phyloP scores from a whole-genome alignment of 352 stramenopile species.

The Globisporangium spinosum region DNA sequence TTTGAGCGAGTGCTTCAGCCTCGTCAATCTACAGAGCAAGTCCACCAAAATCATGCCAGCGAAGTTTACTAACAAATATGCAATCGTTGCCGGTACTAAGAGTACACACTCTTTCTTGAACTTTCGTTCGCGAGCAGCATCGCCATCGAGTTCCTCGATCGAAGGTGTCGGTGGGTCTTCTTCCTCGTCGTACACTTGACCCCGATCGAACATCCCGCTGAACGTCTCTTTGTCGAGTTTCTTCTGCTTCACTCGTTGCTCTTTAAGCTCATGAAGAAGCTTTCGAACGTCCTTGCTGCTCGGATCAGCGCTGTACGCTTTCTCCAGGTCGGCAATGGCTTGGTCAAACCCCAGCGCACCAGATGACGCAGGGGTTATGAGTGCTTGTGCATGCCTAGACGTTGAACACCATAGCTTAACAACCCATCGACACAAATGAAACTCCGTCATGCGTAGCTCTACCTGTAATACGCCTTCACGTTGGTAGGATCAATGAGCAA shows the following conservation, averaged over 20 bases:
- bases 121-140: slow-evolving; percentile 37
- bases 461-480: slow-evolving; percentile 83
- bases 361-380: slow-evolving; percentile 72
- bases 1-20: slow-evolving; percentile 57
- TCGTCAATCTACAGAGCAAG: slow-evolving; percentile 42
- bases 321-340: slow-evolving; percentile 67
- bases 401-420: neutral
- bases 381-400: slow-evolving; percentile 56
- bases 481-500: slow-evolving; percentile 55
- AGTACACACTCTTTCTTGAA: slow-evolving; percentile 47
- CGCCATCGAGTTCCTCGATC: slow-evolving; percentile 19
- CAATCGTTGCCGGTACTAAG: neutral
- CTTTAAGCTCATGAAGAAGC: slow-evolving; percentile 62
- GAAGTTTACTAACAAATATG: neutral
- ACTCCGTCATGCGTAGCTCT: neutral
- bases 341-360: slow-evolving; percentile 75
- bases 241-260: slow-evolving; percentile 60
- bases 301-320: slow-evolving; percentile 54
- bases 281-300: slow-evolving; percentile 61
- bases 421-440: neutral
- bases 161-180: slow-evolving; percentile 7
- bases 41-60: neutral
- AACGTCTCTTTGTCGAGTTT: slow-evolving; percentile 74
- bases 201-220: slow-evolving; percentile 79
- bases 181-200: slow-evolving; percentile 45